Evolutionary conservation across 495 filamentous ascomycete species (phyloP).

Genomic region (Margaritispora aquatica): DNA sequence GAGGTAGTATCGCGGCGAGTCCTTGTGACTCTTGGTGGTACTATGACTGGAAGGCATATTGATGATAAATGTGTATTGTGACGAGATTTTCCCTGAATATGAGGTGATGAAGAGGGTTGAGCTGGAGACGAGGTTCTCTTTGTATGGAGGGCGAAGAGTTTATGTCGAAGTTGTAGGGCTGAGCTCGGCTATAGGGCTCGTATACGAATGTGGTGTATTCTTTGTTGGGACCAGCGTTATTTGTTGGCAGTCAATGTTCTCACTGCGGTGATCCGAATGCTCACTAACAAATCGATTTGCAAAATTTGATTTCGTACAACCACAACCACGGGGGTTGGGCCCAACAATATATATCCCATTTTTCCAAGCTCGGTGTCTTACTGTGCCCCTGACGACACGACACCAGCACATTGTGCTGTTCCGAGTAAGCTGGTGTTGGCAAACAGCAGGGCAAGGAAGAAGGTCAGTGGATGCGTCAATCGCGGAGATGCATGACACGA

Average conservation of each 20-base stretch:
- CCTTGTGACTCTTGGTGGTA: neutral
- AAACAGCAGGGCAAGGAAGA: neutral
- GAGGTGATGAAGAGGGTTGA: too few relatives aligned
- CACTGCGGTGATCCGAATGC: neutral
- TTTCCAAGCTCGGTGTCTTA: neutral
- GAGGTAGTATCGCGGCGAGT: constrained; percentile 13
- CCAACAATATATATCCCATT: neutral
- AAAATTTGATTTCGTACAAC: neutral
- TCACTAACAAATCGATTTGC: neutral
- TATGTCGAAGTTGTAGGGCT: neutral
- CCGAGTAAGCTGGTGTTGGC: too few relatives aligned
- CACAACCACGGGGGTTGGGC: neutral
- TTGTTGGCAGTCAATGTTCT: neutral
- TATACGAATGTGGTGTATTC: too few relatives aligned
- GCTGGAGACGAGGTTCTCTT: neutral
- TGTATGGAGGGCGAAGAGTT: too few relatives aligned
- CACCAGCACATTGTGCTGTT: neutral
- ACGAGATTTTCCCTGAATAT: neutral
- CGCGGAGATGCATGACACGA: neutral
- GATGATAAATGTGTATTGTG: neutral
- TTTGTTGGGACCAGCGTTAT: neutral
- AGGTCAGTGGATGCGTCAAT: neutral
- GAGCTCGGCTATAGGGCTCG: neutral
- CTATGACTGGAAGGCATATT: neutral
- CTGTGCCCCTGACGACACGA: neutral